phyloP scores from a whole-genome alignment of 768 basidiomycete genomes.

The Gyrodon lividus region DNA sequence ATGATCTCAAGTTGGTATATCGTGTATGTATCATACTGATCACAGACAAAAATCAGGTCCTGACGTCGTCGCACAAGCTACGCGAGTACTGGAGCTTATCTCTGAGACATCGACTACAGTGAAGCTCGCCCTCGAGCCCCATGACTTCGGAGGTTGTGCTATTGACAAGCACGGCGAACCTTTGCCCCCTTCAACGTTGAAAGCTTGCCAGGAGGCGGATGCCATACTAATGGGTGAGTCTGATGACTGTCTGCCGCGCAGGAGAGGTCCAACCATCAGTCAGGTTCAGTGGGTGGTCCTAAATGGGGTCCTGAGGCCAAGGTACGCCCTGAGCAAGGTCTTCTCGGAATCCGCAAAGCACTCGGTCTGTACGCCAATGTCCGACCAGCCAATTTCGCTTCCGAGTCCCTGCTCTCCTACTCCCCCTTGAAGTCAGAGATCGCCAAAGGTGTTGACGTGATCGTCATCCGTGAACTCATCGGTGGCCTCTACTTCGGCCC shows the following conservation, averaged over 20 bases:
- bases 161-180: constrained; percentile 89
- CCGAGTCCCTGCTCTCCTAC: constrained; percentile 81
- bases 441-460: constrained; percentile 83
- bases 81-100: constrained; percentile 75
- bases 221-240: constrained; percentile 89
- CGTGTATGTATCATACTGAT: neutral
- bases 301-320: constrained; percentile 93
- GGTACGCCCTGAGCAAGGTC: constrained; percentile 90
- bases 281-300: constrained; percentile 97
- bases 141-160: constrained; percentile 89
- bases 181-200: constrained; percentile 78
- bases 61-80: constrained; percentile 84
- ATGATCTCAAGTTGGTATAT: constrained; percentile 14
- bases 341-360: constrained; percentile 84
- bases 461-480: constrained; percentile 94
- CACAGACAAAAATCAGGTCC: constrained; percentile 55
- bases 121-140: constrained; percentile 68
- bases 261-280: constrained; percentile 4
- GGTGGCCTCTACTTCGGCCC: constrained; percentile 95
- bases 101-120: constrained; percentile 60
- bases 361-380: constrained; percentile 98
- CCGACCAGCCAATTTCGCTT: constrained; percentile 93
- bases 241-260: neutral
- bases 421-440: constrained; percentile 88
- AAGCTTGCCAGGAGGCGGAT: constrained; percentile 90